Conservation (phyloP, 2,329 filamentous ascomycete genomes). For the Acarospora socialis region DNA sequence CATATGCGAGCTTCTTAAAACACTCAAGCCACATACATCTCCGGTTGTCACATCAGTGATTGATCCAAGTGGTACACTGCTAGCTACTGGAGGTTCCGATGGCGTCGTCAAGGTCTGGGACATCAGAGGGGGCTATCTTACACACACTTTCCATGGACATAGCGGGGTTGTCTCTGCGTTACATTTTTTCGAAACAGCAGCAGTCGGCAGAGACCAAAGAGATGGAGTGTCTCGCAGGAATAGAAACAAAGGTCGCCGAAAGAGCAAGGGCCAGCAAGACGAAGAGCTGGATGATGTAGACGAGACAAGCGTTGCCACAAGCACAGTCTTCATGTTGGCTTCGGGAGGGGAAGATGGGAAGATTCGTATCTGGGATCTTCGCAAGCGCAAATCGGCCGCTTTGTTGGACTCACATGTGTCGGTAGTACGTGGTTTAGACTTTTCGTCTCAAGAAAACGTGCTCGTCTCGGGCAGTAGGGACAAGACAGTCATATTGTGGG, state of each 20-base stretch:
- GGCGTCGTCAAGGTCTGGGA: slow-evolving; percentile 96
- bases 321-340: slow-evolving; percentile 59
- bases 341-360: slow-evolving; percentile 92
- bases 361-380: slow-evolving; percentile 78
- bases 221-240: slow-evolving; percentile 28
- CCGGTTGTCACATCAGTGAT: slow-evolving; percentile 78
- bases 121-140: slow-evolving; percentile 75
- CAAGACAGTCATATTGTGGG: slow-evolving; percentile 89
- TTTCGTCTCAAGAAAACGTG: slow-evolving; percentile 56
- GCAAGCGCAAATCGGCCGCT: slow-evolving; percentile 64
- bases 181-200: slow-evolving; percentile 70
- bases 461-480: slow-evolving; percentile 79
- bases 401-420: slow-evolving; percentile 86
- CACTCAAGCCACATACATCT: slow-evolving; percentile 76
- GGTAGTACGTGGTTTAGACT: slow-evolving; percentile 78
- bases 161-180: slow-evolving; percentile 83
- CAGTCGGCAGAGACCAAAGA: slow-evolving; percentile 25
- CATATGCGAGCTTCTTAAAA: slow-evolving; percentile 55
- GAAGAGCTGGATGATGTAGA: slow-evolving; percentile 32
- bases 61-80: slow-evolving; percentile 73
- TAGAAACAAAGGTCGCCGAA: slow-evolving; percentile 30
- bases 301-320: slow-evolving; percentile 30
- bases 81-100: slow-evolving; percentile 87
- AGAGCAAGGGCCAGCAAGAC: slow-evolving; percentile 22
- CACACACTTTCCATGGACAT: slow-evolving; percentile 88